These are phyloP conservation scores for Seiridium unicorne DNA, from an alignment of 2,329 filamentous ascomycete species.

Conservation along the genomic window DNA sequence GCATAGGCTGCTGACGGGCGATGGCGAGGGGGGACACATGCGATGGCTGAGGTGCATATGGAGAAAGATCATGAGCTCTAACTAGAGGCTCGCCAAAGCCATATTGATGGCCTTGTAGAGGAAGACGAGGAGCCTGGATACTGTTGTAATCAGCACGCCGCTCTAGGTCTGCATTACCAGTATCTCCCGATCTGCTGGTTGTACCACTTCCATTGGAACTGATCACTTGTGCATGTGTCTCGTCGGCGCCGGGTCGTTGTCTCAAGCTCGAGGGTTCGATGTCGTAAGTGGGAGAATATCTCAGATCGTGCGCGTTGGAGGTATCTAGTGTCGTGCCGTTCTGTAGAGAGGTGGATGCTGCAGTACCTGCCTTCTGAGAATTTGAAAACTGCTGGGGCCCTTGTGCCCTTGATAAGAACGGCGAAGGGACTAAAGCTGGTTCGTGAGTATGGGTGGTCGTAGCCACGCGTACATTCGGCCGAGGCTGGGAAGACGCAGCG, in stretches of 20 bases:
- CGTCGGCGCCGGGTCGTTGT: constrained; percentile 15
- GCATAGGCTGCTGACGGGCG: constrained; percentile 33
- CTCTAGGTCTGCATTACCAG: constrained; percentile 33
- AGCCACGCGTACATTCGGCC: constrained; percentile 16
- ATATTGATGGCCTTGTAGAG: constrained; percentile 36
- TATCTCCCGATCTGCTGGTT: constrained; percentile 41
- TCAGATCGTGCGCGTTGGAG: constrained; percentile 11
- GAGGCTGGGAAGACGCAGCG: constrained; percentile 32
- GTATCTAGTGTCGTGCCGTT: constrained; percentile 8
- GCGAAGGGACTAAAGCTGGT: constrained; percentile 10
- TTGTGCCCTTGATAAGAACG: background rate
- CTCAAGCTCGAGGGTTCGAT: background rate
- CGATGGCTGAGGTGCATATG: constrained; percentile 72
- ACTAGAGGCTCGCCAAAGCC: constrained; percentile 60
- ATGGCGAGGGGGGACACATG: constrained; percentile 61
- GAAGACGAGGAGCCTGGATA: constrained; percentile 31
- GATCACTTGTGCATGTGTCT: constrained; percentile 24
- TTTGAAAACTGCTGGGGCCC: constrained; percentile 12
- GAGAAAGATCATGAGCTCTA: constrained; percentile 70
- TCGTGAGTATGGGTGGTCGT: constrained; percentile 8
- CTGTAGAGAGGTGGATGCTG: background rate
- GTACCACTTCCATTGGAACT: constrained; percentile 38
- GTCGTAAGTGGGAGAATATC: constrained; percentile 2
- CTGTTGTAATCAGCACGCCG: constrained; percentile 32
- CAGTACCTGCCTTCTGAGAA: constrained; percentile 14